Evolutionary conservation across 768 basidiomycete species (phyloP).

Genomic region (Mycena vulgaris): DNA sequence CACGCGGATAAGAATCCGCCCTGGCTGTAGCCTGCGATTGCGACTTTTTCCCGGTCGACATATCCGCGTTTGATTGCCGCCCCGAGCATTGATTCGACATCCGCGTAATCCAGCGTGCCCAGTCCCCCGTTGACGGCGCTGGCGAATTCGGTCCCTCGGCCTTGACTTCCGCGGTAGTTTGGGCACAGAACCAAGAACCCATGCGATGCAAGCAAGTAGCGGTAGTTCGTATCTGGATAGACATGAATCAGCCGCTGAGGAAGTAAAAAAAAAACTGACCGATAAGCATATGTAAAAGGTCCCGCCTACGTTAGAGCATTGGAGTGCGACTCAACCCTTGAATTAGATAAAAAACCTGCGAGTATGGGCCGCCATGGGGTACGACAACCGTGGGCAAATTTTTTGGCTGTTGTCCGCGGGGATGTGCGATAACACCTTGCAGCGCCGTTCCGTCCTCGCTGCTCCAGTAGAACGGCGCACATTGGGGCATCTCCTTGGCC

Average conservation of each 20-base stretch:
- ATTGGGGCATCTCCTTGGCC: conserved; percentile 28
- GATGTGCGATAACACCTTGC: conserved; percentile 28
- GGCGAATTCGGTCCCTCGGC: conserved; percentile 27
- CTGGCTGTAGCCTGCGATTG: conserved; percentile 38
- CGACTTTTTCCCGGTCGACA: conserved; percentile 25
- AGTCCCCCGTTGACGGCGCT: conserved; percentile 26
- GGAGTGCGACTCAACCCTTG: not conserved
- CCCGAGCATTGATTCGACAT: conserved; percentile 35
- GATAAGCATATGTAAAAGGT: conserved; percentile 15
- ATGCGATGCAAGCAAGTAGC: conserved; percentile 25
- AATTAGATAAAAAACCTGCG: not conserved
- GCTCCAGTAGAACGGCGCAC: conserved; percentile 34
- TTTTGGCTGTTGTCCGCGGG: conserved; percentile 15
- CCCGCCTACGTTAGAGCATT: conserved; percentile 4
- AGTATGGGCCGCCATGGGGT: conserved; percentile 35
- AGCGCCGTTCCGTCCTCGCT: conserved; percentile 27
- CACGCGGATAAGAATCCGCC: conserved; percentile 35
- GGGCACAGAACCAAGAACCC: conserved; percentile 35
- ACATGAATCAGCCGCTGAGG: not conserved
- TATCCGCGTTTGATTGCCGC: conserved; percentile 31
- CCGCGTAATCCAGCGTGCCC: conserved; percentile 33
- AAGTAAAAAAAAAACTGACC: not conserved
- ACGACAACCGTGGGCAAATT: conserved; percentile 32
- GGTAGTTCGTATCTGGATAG: conserved; percentile 12
- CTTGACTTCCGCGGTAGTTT: conserved; percentile 38